A percentile compares a stretch with the other conserved stretches of the same genome.
Conservation (phyloP, 2,329 filamentous ascomycete genomes). For the Gaeumannomyces sp. region DNA sequence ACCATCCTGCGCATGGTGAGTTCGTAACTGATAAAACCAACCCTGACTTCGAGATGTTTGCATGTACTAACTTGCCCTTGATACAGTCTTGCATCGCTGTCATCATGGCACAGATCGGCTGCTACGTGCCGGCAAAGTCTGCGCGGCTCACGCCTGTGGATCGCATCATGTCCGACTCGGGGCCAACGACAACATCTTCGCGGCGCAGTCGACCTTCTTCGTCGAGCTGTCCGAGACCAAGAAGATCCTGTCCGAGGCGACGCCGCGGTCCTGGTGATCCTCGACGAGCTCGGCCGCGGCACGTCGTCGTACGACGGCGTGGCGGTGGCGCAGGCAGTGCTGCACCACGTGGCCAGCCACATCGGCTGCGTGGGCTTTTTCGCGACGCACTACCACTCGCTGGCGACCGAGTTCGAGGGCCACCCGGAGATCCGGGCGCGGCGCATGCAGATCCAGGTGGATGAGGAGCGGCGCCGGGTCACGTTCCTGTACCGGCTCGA, state of each 20-base stretch:
- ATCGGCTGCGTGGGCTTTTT: constrained; percentile 95
- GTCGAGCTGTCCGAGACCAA: constrained; percentile 96
- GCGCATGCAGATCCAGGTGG: constrained; percentile 92
- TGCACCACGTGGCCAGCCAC: constrained; percentile 93
- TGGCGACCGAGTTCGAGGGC: constrained; percentile 81
- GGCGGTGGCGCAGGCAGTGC: constrained; percentile 89
- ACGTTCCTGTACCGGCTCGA: constrained; percentile 96
- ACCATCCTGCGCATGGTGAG: constrained; percentile 89
- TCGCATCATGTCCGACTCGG: constrained; percentile 98
- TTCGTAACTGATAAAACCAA: no score
- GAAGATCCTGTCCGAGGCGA: constrained; percentile 93
- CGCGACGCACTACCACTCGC: constrained; percentile 92
- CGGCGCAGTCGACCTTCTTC: constrained; percentile 95
- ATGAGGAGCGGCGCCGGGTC: constrained; percentile 76
- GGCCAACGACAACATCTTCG: constrained; percentile 98
- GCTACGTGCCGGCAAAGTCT: constrained; percentile 77
- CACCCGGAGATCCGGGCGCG: constrained; percentile 84
- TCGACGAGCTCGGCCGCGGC: constrained; percentile 91
- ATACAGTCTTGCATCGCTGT: constrained; percentile 82
- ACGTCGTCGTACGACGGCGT: constrained; percentile 96
- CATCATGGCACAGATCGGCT: constrained; percentile 96
- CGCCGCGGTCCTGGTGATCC: constrained; percentile 91
- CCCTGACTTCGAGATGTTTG: no score
- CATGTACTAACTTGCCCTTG: constrained; percentile 19
- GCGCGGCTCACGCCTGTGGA: constrained; percentile 86